Evolutionary conservation across 2,329 filamentous ascomycete species (phyloP).

Genomic region (Fusarium sacchari): DNA sequence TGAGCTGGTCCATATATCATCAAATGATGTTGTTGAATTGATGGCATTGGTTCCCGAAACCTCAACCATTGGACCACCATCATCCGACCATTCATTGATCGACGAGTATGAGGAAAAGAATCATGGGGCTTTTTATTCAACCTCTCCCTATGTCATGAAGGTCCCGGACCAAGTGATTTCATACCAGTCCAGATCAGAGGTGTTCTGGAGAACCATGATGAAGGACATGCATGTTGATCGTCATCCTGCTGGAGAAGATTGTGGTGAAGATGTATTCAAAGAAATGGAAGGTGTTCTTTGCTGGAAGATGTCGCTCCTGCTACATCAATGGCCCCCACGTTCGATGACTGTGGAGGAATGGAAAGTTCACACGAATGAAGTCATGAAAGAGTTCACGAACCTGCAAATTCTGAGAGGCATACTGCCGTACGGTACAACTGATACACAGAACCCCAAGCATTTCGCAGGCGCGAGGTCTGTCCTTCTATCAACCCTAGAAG

Average conservation of each 20-base stretch:
- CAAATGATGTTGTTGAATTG: not conserved
- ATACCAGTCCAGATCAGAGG: not conserved
- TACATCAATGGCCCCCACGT: too few species aligned
- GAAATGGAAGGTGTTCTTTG: not conserved
- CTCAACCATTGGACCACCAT: not conserved
- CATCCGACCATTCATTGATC: not conserved
- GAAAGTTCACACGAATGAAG: not conserved
- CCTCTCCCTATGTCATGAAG: too few species aligned
- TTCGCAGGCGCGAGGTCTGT: not conserved
- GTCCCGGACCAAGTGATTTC: too few species aligned
- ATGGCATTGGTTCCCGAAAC: not conserved
- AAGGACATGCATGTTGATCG: too few species aligned
- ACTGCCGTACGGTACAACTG: not conserved
- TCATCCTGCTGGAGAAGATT: not conserved
- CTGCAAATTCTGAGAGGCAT: not conserved
- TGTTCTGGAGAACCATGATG: not conserved
- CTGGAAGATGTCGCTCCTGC: too few species aligned
- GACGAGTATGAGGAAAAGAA: too few species aligned
- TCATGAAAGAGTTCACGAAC: not conserved
- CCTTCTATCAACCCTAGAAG: too few species aligned
- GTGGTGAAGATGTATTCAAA: not conserved
- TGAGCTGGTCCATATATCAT: too few species aligned
- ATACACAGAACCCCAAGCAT: not conserved
- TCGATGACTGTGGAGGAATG: not conserved
- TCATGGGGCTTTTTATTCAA: too few species aligned